A percentile compares a stretch with the other conserved stretches of the same genome.
Conservation (phyloP, 2,329 filamentous ascomycete genomes). For the Alternaria metachromatica region DNA sequence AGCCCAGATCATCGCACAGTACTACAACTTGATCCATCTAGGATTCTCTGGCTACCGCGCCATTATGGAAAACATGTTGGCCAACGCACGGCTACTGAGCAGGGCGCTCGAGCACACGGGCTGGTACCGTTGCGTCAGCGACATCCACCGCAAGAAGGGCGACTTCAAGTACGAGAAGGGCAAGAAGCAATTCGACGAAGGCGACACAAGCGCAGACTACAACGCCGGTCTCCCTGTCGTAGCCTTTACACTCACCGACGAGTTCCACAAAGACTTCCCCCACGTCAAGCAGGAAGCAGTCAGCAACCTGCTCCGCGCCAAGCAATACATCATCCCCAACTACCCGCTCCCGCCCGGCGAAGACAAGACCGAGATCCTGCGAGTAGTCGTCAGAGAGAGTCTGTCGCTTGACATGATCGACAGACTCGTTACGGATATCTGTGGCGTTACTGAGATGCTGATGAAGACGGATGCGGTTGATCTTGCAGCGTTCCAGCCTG, state of each 20-base stretch:
- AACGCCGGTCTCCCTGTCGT: slow-evolving; percentile 71
- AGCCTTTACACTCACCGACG: slow-evolving; percentile 68
- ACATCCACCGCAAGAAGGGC: slow-evolving; percentile 68
- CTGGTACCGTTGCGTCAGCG: slow-evolving; percentile 66
- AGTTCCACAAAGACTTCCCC: slow-evolving; percentile 64
- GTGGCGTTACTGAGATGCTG: slow-evolving; percentile 65
- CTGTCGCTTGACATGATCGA: slow-evolving; percentile 74
- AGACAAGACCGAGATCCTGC: slow-evolving; percentile 68
- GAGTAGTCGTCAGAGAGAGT: slow-evolving; percentile 71
- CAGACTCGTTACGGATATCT: slow-evolving; percentile 66
- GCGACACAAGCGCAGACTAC: slow-evolving; percentile 64
- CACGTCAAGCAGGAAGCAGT: slow-evolving; percentile 70
- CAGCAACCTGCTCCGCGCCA: slow-evolving; percentile 67
- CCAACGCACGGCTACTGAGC: slow-evolving; percentile 69
- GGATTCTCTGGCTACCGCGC: slow-evolving; percentile 69
- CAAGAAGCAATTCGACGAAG: slow-evolving; percentile 52
- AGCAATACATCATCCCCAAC: slow-evolving; percentile 76
- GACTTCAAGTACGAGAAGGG: slow-evolving; percentile 52
- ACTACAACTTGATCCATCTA: slow-evolving; percentile 76
- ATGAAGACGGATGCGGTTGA: slow-evolving; percentile 63
- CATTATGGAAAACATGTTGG: slow-evolving; percentile 69
- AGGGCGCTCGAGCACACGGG: slow-evolving; percentile 69
- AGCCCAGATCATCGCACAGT: slow-evolving; percentile 73
- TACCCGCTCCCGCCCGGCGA: slow-evolving; percentile 70
- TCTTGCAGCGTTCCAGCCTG: slow-evolving; percentile 56